Base-by-base conservation (phyloP, 306 rosid genomes). In the Trifolium subterraneum region DNA sequence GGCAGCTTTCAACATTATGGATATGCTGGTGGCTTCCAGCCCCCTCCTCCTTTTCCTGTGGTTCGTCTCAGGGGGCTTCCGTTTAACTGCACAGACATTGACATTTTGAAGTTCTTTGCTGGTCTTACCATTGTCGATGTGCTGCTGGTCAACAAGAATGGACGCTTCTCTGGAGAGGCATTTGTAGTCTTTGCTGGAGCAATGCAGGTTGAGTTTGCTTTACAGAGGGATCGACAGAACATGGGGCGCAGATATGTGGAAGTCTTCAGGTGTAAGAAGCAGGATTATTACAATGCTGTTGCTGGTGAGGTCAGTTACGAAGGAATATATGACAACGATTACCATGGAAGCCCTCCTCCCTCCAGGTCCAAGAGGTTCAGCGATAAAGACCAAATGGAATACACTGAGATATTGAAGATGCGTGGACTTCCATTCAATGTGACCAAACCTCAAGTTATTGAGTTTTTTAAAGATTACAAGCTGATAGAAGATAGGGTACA, bases 1-100 rank as follows among this genome's bases (percentile, higher is more conserved):
- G 82, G 90, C 75, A 90, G 84, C 73, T 90, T 18, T 80, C 76
- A 74, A 68, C 82, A 79, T 39, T 82, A 77, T 73, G 85, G 82
- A 73, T 82, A 77, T 73, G 73, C 76, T 13, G 82, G 85, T 51
- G 82, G 77, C 69, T 82, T 77, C 72, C 85, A 77, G 82, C 79
- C 86, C 18, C 73, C 82, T 47, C 76, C 90, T 82, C 76, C 92
- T 52, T 90, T 95, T 87, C 99, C 99, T 0, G 98, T 95, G 84
- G 97, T 89, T 81, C 98, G 97, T 62, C 93, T 95, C 64, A 86
- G 99, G 88, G 99, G 99, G 77, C 98, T 95, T 69, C 99, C 99
- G 8, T 95, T 95, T 82, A 87, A 92, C 87, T 95, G 99, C 83
- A 80, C 96, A 0, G 98, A 95, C 65, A 86, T 90, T n/a, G 99